Evolutionary conservation across 1,284 basidiomycete species (phyloP), one percentile per base, ranked within the genome.

Genomic region (Thecaphora frezii): DNA sequence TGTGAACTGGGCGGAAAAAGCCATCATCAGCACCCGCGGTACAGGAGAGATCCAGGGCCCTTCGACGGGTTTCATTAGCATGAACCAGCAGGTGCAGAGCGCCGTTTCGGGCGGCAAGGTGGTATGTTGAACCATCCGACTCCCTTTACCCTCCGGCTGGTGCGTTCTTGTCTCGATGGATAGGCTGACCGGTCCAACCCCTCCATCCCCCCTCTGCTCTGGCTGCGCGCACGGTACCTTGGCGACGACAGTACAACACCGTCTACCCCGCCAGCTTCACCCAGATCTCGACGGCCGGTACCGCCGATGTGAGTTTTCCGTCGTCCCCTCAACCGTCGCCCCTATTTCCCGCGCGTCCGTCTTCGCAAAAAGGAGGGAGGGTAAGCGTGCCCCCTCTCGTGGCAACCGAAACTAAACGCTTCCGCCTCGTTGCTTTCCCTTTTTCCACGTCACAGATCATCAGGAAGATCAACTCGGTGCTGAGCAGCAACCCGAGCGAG

Each of bases 11-110:
- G n/a, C n/a, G n/a, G 28, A 30, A 30, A 14, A 7, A 36, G 33
- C 33, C 58, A 54, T 79, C 55, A 77, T 79, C 65, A 65, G 68
- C 57, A 71, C 77, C 25, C 67, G 77, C 24, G 77, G 77, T 33
- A 78, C 74, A 9, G 62, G 70, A 41, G 77, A 79, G 46, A 28
- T 25, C 18, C 76, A 79, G 48, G 77, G 75, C 4, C 66, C 69
- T 8, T 73, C 71, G 3, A 33, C 46, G 23, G 63, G 61, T 0
- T 73, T 73, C 59, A 37, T 25, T 2, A 48, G 51, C 43, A 70
- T 73, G 69, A 72, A 69, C 62, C 22, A 21, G 3, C 42, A 48
- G n/a, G 64, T 66, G 33, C 30, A 44, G 33, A 40, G 53, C 13
- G 14, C 50, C 22, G 56, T 71, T 25, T 21, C 54, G 9, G 70